Conservation (phyloP, 306 rosid genomes). For the Fragaria vesca region DNA sequence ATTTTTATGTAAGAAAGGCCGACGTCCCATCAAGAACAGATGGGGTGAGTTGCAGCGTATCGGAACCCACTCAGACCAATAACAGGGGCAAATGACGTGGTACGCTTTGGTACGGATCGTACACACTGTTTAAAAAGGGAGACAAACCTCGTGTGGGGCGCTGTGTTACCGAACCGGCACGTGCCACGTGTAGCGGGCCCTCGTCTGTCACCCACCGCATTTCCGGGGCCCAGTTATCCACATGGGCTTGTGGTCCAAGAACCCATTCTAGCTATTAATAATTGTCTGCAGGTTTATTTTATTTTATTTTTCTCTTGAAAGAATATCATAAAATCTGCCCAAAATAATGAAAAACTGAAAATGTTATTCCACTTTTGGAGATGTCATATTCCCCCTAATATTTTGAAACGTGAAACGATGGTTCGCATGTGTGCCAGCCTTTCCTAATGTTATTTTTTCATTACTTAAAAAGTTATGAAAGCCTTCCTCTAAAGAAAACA, state of each 20-base stretch:
- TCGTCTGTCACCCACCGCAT: neutral
- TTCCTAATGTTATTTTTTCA: too few relatives aligned
- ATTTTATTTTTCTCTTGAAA: neutral
- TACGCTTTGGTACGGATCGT: slow-evolving; percentile 48
- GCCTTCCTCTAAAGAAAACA: too few relatives aligned
- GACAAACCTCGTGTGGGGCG: slow-evolving; percentile 30
- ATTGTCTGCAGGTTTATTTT: too few relatives aligned
- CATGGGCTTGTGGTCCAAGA: neutral
- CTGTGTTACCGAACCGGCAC: neutral
- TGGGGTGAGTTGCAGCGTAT: neutral
- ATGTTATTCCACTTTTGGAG: neutral
- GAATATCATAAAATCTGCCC: too few relatives aligned
- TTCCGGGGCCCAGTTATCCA: neutral
- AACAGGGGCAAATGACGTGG: slow-evolving; percentile 1
- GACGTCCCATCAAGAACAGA: slow-evolving; percentile 2
- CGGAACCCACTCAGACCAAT: neutral
- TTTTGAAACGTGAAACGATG: neutral
- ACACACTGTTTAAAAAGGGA: slow-evolving; percentile 17
- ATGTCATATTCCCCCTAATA: neutral
- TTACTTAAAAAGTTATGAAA: too few relatives aligned
- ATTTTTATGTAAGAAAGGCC: neutral
- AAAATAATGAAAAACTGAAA: too few relatives aligned
- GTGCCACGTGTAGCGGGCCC: neutral
- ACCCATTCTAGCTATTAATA: neutral
- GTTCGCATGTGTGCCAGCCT: neutral